phyloP scores from a whole-genome alignment of 2,329 filamentous ascomycete genomes.

The Epichloe aotearoae region DNA sequence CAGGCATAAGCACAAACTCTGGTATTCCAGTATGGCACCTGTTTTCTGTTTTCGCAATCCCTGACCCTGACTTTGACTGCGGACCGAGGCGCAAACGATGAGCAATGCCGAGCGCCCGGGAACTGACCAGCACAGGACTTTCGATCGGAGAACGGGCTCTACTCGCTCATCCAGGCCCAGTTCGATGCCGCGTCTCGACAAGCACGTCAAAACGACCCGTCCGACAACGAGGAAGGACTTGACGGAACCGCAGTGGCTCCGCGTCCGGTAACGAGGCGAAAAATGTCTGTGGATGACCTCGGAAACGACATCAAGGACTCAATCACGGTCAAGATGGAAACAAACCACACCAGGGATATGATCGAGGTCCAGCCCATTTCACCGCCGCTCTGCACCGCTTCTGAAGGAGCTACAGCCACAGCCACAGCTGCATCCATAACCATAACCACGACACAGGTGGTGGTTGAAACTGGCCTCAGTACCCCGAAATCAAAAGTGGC shows the following conservation, averaged over 20 bases:
- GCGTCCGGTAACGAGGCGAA: conserved; percentile 21
- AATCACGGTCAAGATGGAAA: not conserved
- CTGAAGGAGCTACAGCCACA: not conserved
- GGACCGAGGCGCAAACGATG: not conserved
- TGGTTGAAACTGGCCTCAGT: conserved; percentile 1
- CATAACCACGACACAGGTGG: not conserved
- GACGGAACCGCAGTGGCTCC: conserved; percentile 9
- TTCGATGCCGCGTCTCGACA: conserved; percentile 40
- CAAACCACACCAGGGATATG: not conserved
- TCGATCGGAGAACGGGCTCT: conserved; percentile 58
- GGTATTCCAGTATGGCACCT: conserved; percentile 49
- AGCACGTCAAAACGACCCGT: conserved; percentile 15
- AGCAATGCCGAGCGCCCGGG: not conserved
- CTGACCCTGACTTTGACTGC: not conserved
- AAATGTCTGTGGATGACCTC: conserved; percentile 10
- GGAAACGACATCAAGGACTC: not conserved
- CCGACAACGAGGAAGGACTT: conserved; percentile 12
- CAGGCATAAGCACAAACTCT: conserved; percentile 63
- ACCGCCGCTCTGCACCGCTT: not conserved
- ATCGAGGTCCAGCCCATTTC: not conserved
- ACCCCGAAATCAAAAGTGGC: conserved; percentile 8
- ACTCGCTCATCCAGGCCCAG: conserved; percentile 57
- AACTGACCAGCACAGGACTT: conserved; percentile 41
- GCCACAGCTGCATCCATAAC: not conserved
- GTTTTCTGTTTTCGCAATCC: not conserved